Evolutionary conservation across 1,139 yeast species (phyloP), one percentile per base, ranked within the genome.

Genomic region (Candida gigantensis): DNA sequence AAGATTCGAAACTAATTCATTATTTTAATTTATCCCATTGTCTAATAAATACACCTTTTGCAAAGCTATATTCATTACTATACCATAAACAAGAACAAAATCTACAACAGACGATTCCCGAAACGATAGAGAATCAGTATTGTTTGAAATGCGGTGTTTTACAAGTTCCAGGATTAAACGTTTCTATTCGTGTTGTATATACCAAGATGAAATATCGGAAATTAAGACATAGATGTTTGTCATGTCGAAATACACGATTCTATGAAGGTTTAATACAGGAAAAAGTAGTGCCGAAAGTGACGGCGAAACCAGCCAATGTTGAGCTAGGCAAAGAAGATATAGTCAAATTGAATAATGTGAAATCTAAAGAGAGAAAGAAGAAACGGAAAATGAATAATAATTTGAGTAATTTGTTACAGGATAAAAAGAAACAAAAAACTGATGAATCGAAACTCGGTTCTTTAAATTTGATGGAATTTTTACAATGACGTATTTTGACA

Each of bases 381-480:
- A 63, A 59, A 43, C 51, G 62, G 32, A 68, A 64, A 43, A 33
- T 32, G 19, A 60, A 60, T 35, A 60, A 60, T 35, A 62, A 60
- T 29, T 65, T 52, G 53, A 60, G 61, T 51, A 59, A 44, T 35
- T 50, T 78, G 46, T 53, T 79, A 26, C 64, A 60, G 23, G 60
- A 62, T 40, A 77, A 74, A 55, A 71, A 66, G 46, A 62, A 68
- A 37, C 65, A 61, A 31, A 63, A 67, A 32, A 54, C 51, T 14
- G 42, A 49, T 12, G 43, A 46, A 26, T 52, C 53, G 31, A 56
- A 57, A 37, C 41, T 55, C 17, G 52, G 58, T 18, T 52, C 74
- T 1, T 53, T 77, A 35, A 68, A 72, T 46, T 57, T 78, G 20
- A 71, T 72, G 63, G 79, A 74, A 41, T 77, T 77, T 43, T 65